Percentiles rank a stretch among this genome's conserved stretches.
Evolutionary conservation across 1,284 basidiomycete species (phyloP).

Genomic region (Heterobasidion occidentale): DNA sequence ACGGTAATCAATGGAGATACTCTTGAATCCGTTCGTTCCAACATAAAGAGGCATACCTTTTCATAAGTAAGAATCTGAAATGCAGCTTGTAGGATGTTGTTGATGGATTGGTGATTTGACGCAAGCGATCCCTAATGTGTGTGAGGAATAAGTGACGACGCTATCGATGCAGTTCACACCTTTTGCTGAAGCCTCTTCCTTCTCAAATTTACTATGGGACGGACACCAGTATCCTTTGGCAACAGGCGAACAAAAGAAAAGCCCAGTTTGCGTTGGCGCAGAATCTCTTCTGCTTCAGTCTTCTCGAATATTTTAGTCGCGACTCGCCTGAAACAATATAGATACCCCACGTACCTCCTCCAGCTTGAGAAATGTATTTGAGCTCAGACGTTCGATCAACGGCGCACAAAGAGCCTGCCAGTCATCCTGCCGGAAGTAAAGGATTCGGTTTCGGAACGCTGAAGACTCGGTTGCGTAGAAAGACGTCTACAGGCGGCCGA

Average conservation of each 20-base stretch:
- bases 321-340: background rate
- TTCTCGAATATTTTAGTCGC: slow-evolving; percentile 18
- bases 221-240: slow-evolving; percentile 91
- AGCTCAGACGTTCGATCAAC: slow-evolving; percentile 64
- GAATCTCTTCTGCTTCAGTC: slow-evolving; percentile 56
- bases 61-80: slow-evolving; percentile 85
- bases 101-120: slow-evolving; percentile 56
- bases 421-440: slow-evolving; percentile 94
- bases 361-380: slow-evolving; percentile 58
- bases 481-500: slow-evolving; percentile 50
- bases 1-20: background rate
- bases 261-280: slow-evolving; percentile 65
- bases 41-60: slow-evolving; percentile 41
- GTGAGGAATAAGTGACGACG: background rate
- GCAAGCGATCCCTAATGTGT: background rate
- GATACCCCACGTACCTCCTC: slow-evolving; percentile 36
- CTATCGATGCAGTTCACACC: slow-evolving; percentile 15
- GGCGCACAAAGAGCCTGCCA: slow-evolving; percentile 85
- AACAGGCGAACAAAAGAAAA: slow-evolving; percentile 84
- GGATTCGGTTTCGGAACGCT: slow-evolving; percentile 76
- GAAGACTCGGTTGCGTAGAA: slow-evolving; percentile 95
- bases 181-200: slow-evolving; percentile 39
- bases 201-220: slow-evolving; percentile 91
- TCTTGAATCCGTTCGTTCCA: background rate
- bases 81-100: slow-evolving; percentile 76